phyloP scores from a whole-genome alignment of 140 eudicot genomes.

The Ambrosia hybrid region DNA sequence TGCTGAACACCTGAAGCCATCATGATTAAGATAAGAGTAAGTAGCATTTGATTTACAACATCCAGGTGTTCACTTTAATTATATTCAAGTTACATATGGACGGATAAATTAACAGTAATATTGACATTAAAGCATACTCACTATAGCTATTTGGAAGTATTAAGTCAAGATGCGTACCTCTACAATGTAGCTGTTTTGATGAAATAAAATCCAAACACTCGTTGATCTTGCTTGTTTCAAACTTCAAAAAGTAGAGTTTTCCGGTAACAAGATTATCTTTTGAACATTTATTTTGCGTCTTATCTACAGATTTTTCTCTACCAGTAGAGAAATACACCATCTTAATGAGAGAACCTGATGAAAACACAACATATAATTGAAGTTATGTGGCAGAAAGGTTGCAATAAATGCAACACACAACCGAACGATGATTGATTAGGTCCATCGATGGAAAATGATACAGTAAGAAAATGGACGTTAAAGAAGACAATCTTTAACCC shows the following conservation, averaged over 20 bases:
- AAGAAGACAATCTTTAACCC: neutral
- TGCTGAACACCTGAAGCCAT: constrained; percentile 52
- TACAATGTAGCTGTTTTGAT: constrained; percentile 54
- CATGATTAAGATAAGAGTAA: constrained; percentile 22
- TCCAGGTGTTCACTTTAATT: neutral
- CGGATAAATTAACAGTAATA: neutral
- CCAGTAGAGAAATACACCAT: constrained; percentile 72
- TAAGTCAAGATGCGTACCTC: constrained; percentile 47
- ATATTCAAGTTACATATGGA: neutral
- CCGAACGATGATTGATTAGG: neutral
- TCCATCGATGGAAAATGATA: neutral
- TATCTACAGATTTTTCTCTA: constrained; percentile 30
- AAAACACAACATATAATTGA: constrained; percentile 14
- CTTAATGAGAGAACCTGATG: constrained; percentile 81
- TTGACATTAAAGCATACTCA: neutral
- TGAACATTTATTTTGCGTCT: constrained; percentile 18
- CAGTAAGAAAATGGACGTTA: neutral
- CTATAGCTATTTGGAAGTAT: neutral
- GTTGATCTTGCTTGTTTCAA: constrained; percentile 77
- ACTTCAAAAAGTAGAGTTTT: constrained; percentile 68
- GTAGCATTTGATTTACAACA: neutral
- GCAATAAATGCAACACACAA: too few relatives aligned
- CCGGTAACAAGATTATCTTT: constrained; percentile 51
- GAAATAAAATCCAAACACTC: constrained; percentile 81
- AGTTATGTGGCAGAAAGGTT: too few relatives aligned